These are phyloP conservation scores for Hypoxylon sp. DNA, from an alignment of 2,329 filamentous ascomycete species.

Conservation along the genomic window DNA sequence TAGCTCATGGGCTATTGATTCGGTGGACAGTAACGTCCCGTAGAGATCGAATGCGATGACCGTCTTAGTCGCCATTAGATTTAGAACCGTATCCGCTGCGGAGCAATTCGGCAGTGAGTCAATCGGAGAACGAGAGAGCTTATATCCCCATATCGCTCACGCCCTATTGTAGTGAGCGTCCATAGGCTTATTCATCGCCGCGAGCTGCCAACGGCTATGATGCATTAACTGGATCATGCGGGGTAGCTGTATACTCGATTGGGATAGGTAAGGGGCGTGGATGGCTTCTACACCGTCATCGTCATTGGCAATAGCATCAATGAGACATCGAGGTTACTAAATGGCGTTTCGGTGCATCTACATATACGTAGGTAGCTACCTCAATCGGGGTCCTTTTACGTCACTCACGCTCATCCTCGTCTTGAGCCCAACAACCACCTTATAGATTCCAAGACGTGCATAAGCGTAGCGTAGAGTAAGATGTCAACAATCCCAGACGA, in stretches of 20 bases:
- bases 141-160: not conserved
- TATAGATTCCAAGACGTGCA: not conserved
- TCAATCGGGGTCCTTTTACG: not conserved
- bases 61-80: conserved; percentile 36
- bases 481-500: conserved; percentile 45
- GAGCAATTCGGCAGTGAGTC: conserved; percentile 36
- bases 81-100: conserved; percentile 9
- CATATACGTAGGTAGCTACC: not conserved
- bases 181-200: conserved; percentile 24
- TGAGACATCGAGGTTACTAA: not conserved
- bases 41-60: conserved; percentile 82
- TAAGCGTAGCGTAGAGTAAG: not conserved
- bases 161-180: not conserved
- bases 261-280: conserved; percentile 21
- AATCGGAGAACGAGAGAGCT: conserved; percentile 17
- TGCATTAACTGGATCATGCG: conserved; percentile 33
- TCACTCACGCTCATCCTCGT: not conserved
- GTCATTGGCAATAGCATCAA: conserved; percentile 4
- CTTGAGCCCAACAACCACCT: not conserved
- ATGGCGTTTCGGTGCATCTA: conserved; percentile 3
- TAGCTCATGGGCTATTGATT: conserved; percentile 74
- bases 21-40: conserved; percentile 80
- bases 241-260: conserved; percentile 48
- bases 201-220: conserved; percentile 14
- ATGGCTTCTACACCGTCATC: conserved; percentile 1